Percentiles rank a stretch among this genome's conserved stretches.
phyloP scores from a whole-genome alignment of 139 green algal genomes.

The Pedinophyceae sp. region DNA sequence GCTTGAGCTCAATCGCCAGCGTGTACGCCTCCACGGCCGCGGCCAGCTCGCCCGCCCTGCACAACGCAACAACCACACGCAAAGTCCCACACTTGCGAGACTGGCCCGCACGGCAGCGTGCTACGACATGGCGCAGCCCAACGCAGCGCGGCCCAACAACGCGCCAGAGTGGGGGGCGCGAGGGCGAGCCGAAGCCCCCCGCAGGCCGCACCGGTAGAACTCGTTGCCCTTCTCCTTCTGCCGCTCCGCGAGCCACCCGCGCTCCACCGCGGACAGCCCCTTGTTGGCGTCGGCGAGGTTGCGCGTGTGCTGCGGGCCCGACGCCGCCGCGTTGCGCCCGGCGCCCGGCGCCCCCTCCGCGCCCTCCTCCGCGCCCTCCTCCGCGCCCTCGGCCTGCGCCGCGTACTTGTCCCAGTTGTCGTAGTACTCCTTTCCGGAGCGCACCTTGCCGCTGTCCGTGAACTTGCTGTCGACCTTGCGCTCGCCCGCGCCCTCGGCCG shows the following conservation, averaged over 20 bases:
- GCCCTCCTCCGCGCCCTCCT: not conserved
- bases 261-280: not conserved
- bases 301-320: not conserved
- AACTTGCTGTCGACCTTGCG: not conserved
- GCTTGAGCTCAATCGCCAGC: slow-evolving; percentile 6
- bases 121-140: no score
- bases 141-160: no score
- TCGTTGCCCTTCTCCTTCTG: not conserved
- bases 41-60: slow-evolving; percentile 10
- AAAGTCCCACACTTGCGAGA: no score
- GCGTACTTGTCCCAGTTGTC: not conserved
- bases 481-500: not conserved
- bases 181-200: no score
- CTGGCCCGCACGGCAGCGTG: no score
- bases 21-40: slow-evolving; percentile 21
- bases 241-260: not conserved
- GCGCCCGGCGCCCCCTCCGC: not conserved
- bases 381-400: not conserved
- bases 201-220: no score
- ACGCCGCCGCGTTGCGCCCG: not conserved
- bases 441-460: not conserved
- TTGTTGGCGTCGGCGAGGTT: not conserved
- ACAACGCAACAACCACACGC: no score
- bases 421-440: not conserved
- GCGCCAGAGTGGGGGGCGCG: no score